Base-by-base conservation (phyloP, 2,329 filamentous ascomycete species). In the Cadophora sp. region DNA sequence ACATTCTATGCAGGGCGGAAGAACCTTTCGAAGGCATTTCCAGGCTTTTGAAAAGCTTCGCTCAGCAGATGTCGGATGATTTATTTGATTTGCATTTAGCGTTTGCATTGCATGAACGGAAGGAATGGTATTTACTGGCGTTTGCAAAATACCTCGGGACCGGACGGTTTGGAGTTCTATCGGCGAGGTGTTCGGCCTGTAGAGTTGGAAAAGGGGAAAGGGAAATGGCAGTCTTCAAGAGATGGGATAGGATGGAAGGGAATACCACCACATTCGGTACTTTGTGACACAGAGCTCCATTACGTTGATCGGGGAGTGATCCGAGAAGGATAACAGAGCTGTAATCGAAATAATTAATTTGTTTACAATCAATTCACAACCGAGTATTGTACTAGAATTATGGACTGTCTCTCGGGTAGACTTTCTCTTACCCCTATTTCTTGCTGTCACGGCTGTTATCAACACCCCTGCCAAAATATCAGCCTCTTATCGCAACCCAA, bases 21-120 rank as follows among this genome's bases (percentile, higher is more conserved):
- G 56, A 69, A 66, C 29, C 34, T 77, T 5, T 64, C 66, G n/a
- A 72, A 62, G 29, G 62, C 68, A 46, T 77, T 77, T 61, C 75
- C 75, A n/a, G 75, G 75, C 14, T 76, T 74, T 68, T 71, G 58
- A 67, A 69, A 63, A 64, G 40, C n/a, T 27, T 51, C 55, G 16
- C 43, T 68, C n/a, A n/a, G 4, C 27, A 37, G 46, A 27, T 50
- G 48, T 51, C 4, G 31, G 7, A 48, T 62, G 55, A 27, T 11
- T 46, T 27, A 37, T 68, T 68, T 61, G 26, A 56, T 58, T 68
- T 67, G 65, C 46, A 68, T 67, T 68, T 68, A 67, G 66, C 66
- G 64, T 63, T 43, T 62, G 62, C 64, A 62, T 69, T 62, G 61
- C 55, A 65, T 67, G 59, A 31, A 31, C 51, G 58, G 29, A 31